Base-by-base conservation (phyloP, 2,329 filamentous ascomycete species). In the Hypomyces rosellus region DNA sequence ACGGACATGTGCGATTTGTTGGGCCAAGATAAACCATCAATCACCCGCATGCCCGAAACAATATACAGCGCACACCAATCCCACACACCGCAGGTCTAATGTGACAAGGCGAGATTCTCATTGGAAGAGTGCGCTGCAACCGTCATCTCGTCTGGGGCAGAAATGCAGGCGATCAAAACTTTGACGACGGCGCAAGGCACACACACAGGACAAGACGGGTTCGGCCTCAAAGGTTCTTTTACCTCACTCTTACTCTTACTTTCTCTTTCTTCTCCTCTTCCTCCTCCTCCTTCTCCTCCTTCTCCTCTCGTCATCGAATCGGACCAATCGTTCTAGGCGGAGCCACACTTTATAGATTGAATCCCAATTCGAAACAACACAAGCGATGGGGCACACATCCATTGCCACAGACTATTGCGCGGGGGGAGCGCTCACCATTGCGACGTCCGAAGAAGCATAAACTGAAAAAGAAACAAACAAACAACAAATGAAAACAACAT, bases 121-220 rank as follows among this genome's bases (percentile, higher is more conserved):
- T 52, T 49, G 46, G 50, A 20, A 42, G 37, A 36, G 37, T 22
- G 33, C 30, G 16, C 34, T 52, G 46, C 50, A 46, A 22, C 46
- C 43, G 45, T 46, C 40, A 46, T 52, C 50, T 47, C 40, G 30
- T 48, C 46, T 52, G 50, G 50, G 50, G 34, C 50, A 41, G 40
- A 42, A 45, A 49, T 46, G 50, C 50, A 52, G 46, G 50, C 46
- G 42, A 48, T 52, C 50, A 46, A 45, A 49, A 49, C 44, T 45
- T 42, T 52, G 50, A 47, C 50, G 40, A 49, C 46, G 48, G 46
- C 46, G 49, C 49, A 51, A 51, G 49, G 49, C 49, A 51, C 49
- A 51, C 49, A 45, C 49, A 45, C 49, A 51, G 49, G 34, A 51
- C 43, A n/a, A 38, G 36, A 36, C 25, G 43, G 48, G 37, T 30